Base-by-base conservation (phyloP, 1,284 basidiomycete genomes). In the Puccinia coronata region DNA sequence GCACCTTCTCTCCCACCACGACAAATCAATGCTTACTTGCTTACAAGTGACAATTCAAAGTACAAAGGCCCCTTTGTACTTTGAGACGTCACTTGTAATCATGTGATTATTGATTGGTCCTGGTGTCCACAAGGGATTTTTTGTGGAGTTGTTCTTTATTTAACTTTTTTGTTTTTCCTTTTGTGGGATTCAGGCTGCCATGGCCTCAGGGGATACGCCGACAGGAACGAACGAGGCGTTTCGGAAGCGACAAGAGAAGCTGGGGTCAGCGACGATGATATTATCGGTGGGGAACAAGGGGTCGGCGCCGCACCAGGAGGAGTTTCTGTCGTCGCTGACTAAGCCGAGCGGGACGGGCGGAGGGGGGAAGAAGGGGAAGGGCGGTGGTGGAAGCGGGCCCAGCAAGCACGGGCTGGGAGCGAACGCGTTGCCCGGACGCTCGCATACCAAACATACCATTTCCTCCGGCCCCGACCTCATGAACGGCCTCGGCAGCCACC, bases 211-310 rank as follows among this genome's bases (percentile, higher is more conserved):
- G 23, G 77, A 80, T 49, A 80, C 77, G 39, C 77, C 77, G 39
- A 80, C 77, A 20, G 77, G 77, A 49, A 80, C 77, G 20, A 80
- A 80, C 55, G 77, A 80, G 70, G 77, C 77, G 36, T 80, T 80
- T 39, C 65, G 69, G 34, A 80, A 80, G 47, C 77, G 77, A 43
- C 77, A 80, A 80, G 77, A 80, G 47, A 80, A 80, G 41, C 49
- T 80, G 25, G 69, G 69, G 1, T 71, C 77, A 28, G 77, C 77
- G 25, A 80, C 77, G 53, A 80, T 80, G 77, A 57, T 80, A 14
- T 72, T 80, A 72, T 80, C 77, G 51, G 77, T 80, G 4, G 77
- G 77, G 4, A 80, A 80, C 77, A 80, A 80, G 36, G 77, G 77
- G 6, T 80, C 77, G n/a, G 77, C 77, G 34, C 77, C 77, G 25